A percentile compares a stretch with the other conserved stretches of the same genome.
Evolutionary conservation across 2,329 filamentous ascomycete genomes (phyloP).

Genomic region (Thyridium curvatum): DNA sequence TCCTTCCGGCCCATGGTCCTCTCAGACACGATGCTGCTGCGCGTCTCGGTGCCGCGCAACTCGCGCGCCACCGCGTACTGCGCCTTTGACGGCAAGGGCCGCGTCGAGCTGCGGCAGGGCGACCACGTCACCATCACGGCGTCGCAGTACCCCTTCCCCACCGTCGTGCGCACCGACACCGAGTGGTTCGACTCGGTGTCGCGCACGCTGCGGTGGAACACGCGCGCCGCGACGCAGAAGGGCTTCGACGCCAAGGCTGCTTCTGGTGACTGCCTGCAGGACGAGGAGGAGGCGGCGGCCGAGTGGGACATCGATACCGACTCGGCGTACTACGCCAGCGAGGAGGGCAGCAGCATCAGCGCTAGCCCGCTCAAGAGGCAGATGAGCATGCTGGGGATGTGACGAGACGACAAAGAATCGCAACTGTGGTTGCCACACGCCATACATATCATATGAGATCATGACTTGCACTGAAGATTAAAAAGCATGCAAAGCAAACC

Average conservation of each 20-base stretch:
- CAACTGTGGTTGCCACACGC: no score
- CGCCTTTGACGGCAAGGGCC: slow-evolving; percentile 94
- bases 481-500: no score
- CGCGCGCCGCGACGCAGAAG: slow-evolving; percentile 85
- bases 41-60: slow-evolving; percentile 76
- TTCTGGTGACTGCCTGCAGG: slow-evolving; percentile 19
- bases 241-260: slow-evolving; percentile 58
- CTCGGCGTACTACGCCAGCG: slow-evolving; percentile 62
- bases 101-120: slow-evolving; percentile 85
- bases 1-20: slow-evolving; percentile 98
- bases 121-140: slow-evolving; percentile 96
- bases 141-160: slow-evolving; percentile 94
- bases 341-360: slow-evolving; percentile 57
- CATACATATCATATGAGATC: no score
- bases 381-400: slow-evolving; percentile 67
- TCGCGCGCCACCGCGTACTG: slow-evolving; percentile 93
- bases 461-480: no score
- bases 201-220: slow-evolving; percentile 91
- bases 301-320: slow-evolving; percentile 97
- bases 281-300: slow-evolving; percentile 52
- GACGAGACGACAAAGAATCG: no score
- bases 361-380: slow-evolving; percentile 65
- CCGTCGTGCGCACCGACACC: slow-evolving; percentile 79
- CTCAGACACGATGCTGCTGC: slow-evolving; percentile 87
- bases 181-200: slow-evolving; percentile 98